Conservation (phyloP, 306 rosid genomes). For the Mimosa pudica region DNA sequence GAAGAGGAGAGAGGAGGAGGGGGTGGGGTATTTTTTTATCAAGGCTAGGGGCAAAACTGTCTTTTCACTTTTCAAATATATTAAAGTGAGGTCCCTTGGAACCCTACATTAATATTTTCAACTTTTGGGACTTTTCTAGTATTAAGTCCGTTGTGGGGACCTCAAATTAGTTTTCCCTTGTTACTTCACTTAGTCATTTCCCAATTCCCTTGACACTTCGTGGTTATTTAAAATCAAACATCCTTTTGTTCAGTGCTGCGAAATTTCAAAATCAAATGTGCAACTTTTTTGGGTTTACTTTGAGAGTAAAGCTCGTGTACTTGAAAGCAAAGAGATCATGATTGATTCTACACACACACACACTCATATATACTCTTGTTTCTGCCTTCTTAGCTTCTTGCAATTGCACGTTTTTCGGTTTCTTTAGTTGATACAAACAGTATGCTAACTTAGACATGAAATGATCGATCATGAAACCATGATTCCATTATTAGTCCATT, state of each 20-base stretch:
- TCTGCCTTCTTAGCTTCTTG: constrained; percentile 13
- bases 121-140: no score
- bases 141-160: no score
- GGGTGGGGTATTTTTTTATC: no score
- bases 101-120: no score
- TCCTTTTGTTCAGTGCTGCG: constrained; percentile 20
- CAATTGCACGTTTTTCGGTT: constrained; percentile 9
- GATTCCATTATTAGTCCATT: neutral
- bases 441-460: neutral
- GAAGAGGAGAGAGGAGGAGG: no score
- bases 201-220: no score
- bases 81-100: no score
- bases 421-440: neutral
- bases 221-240: no score
- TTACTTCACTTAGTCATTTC: no score
- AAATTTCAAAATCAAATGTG: constrained; percentile 13
- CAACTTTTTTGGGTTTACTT: constrained; percentile 31
- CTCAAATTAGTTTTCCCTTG: no score
- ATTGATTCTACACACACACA: neutral
- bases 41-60: no score
- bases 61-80: no score
- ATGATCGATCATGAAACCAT: neutral
- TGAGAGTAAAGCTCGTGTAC: constrained; percentile 11
- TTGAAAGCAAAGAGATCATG: constrained; percentile 27
- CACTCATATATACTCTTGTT: neutral